phyloP scores from a whole-genome alignment of 805 yeast genomes.

The Millerozyma acaciae region DNA sequence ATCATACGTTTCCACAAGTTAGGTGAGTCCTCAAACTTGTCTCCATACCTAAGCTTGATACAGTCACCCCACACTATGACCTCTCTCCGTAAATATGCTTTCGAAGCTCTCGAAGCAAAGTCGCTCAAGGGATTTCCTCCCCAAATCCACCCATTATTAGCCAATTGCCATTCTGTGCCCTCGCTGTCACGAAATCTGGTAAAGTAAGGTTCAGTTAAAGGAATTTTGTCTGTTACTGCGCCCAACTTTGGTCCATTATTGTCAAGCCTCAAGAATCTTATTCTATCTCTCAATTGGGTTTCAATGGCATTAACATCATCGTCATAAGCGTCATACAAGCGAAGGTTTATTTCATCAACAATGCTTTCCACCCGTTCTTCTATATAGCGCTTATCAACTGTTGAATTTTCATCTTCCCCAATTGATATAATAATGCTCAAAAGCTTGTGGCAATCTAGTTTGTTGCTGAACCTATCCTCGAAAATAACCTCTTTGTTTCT shows the following conservation, averaged over 20 bases:
- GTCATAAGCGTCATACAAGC: constrained; percentile 71
- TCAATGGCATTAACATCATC: constrained; percentile 63
- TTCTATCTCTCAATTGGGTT: constrained; percentile 70
- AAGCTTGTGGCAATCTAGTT: constrained; percentile 47
- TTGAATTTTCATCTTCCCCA: constrained; percentile 10
- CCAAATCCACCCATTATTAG: constrained; percentile 99
- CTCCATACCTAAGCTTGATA: constrained; percentile 86
- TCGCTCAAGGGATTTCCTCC: constrained; percentile 91
- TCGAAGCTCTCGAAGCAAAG: constrained; percentile 78
- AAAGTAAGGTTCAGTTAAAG: constrained; percentile 84
- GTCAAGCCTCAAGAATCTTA: constrained; percentile 72
- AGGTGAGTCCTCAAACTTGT: constrained; percentile 76
- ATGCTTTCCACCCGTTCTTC: constrained; percentile 43
- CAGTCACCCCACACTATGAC: constrained; percentile 98
- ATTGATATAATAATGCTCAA: constrained; percentile 45
- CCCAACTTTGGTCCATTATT: constrained; percentile 81
- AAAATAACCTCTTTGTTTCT: constrained; percentile 41
- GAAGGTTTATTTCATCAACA: constrained; percentile 73
- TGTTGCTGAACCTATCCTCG: constrained; percentile 50
- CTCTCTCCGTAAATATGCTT: constrained; percentile 83
- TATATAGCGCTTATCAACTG: constrained; percentile 23
- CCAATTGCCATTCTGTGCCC: constrained; percentile 67
- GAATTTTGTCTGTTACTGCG: constrained; percentile 43
- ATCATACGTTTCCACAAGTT: constrained; percentile 86
- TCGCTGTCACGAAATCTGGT: constrained; percentile 55